Conservation (phyloP, 2,329 filamentous ascomycete species). For the Dactylellina sp. region DNA sequence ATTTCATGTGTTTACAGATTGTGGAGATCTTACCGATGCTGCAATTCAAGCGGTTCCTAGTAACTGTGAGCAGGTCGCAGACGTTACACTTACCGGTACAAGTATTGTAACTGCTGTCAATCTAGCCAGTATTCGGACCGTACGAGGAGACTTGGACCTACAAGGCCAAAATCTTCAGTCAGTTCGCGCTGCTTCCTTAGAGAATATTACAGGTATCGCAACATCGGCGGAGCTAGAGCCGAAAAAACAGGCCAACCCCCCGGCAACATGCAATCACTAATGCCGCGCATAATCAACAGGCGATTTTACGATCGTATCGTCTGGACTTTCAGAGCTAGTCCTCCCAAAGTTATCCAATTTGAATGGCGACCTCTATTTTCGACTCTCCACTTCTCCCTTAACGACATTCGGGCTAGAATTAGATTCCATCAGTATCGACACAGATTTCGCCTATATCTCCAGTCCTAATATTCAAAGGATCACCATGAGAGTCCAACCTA, state of each 20-base stretch:
- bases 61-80: constrained; percentile 10
- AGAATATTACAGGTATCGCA: constrained; percentile 28
- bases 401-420: neutral
- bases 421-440: neutral
- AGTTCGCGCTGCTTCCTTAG: constrained; percentile 1
- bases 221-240: neutral
- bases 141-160: constrained; percentile 28
- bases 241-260: neutral
- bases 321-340: constrained; percentile 1
- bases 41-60: neutral
- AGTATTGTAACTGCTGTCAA: constrained; percentile 9
- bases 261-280: no score
- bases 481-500: constrained; percentile 4
- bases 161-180: constrained; percentile 12
- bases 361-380: constrained; percentile 26
- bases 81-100: constrained; percentile 14
- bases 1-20: no score
- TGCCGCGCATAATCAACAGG: no score
- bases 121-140: constrained; percentile 6
- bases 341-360: constrained; percentile 20
- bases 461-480: constrained; percentile 27
- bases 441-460: constrained; percentile 13
- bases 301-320: constrained; percentile 34
- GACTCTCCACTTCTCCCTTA: constrained; percentile 15
- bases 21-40: constrained; percentile 29